Conservation (phyloP, 768 basidiomycete genomes). For the Boletus sensibilis region DNA sequence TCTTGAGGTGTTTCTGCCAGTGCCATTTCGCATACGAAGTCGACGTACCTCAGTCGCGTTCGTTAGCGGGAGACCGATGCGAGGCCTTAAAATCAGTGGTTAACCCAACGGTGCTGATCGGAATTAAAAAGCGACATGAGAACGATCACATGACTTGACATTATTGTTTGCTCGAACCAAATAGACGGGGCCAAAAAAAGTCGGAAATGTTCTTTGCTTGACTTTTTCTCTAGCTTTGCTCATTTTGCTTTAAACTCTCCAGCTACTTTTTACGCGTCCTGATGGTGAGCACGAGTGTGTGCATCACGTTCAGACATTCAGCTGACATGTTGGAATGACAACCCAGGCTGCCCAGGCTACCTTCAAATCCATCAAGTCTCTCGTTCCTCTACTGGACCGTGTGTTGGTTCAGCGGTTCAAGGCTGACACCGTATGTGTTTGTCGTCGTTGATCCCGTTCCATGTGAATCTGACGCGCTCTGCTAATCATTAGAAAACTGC, state of each 20-base stretch:
- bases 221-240: slow-evolving; percentile 26
- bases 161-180: slow-evolving; percentile 31
- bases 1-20: not conserved
- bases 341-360: slow-evolving; percentile 83
- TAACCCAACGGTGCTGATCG: not conserved
- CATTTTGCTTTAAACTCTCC: slow-evolving; percentile 16
- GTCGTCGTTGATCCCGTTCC: not conserved
- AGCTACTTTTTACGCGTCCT: slow-evolving; percentile 8
- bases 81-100: not conserved
- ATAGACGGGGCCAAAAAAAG: slow-evolving; percentile 24
- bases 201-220: slow-evolving; percentile 8
- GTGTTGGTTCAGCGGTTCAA: slow-evolving; percentile 98
- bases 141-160: slow-evolving; percentile 26
- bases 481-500: slow-evolving; percentile 82
- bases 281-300: slow-evolving; percentile 28
- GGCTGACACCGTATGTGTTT: slow-evolving; percentile 78
- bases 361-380: slow-evolving; percentile 90
- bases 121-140: not conserved
- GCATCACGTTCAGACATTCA: not conserved
- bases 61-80: not conserved
- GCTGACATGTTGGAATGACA: not conserved
- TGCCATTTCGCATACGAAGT: not conserved
- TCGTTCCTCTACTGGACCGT: slow-evolving; percentile 92
- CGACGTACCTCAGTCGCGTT: not conserved
- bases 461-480: not conserved